Evolutionary conservation across 176 grass and related monocot species (phyloP), one percentile per base, ranked within the genome.

Genomic region (Cenchrus purpureus): DNA sequence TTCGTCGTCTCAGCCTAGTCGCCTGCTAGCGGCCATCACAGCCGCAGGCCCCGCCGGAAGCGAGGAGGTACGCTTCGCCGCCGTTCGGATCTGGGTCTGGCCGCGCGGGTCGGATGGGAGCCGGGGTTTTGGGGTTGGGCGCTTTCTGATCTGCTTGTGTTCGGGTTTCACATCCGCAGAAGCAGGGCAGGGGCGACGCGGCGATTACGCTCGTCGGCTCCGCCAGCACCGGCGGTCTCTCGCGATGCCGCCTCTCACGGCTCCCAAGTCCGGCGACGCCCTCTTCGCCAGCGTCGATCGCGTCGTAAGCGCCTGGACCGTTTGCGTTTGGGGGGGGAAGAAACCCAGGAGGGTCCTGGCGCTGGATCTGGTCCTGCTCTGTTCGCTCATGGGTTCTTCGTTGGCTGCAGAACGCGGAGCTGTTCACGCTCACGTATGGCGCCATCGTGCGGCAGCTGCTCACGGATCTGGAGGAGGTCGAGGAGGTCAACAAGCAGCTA

Each of bases 401-500:
- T 6, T 67, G 20, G 20, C 19, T 40, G 67, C 78, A 96, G 97
- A 99, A 99, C 70, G 94, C 97, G n/a, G 97, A 99, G 88, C 78
- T 99, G 53, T 99, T 99, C 91, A 99, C 93, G 40, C 90, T 99
- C 64, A 99, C 97, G 7, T 99, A 99, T 44, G 97, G 97, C 43
- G 97, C 97, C 63, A 96, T 96, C 32, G 97, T 99, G 64, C 88
- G 97, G 84, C 97, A 99, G 93, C 88, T 99, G 6, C 88, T 99
- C 51, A 96, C 94, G 81, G 97, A 99, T 92, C 93, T 99, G 37
- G 97, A 99, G 84, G 97, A 99, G 81, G 91, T 99, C n/a, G 97
- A 99, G 32, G 97, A 99, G 94, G 97, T 99, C 88, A 99, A 99
- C 90, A 96, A 99, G 79, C 94, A 99, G 79, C 91, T 99, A 28